A percentile compares a stretch with the other conserved stretches of the same genome.
These are phyloP conservation scores for Cornus controversa DNA, from an alignment of 148 eudicot species.

Conservation along the genomic window DNA sequence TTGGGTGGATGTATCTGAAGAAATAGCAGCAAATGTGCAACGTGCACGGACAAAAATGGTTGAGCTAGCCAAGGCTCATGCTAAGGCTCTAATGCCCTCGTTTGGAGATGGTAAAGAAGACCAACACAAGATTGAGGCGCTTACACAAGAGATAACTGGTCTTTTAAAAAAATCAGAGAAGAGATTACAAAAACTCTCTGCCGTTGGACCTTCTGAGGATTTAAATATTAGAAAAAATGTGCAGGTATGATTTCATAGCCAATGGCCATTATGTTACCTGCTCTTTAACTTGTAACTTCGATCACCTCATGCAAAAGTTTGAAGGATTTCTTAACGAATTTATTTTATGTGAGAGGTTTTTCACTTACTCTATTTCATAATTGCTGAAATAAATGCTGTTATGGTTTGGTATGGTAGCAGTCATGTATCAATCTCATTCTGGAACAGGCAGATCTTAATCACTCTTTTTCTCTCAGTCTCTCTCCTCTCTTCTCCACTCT, in stretches of 20 bases:
- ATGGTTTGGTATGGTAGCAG: background rate
- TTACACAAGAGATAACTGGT: slow-evolving; percentile 82
- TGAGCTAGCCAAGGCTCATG: slow-evolving; percentile 88
- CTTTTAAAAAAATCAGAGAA: slow-evolving; percentile 82
- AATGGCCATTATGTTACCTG: background rate
- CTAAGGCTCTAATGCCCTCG: slow-evolving; percentile 90
- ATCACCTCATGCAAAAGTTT: background rate
- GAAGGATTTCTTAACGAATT: background rate
- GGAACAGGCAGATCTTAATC: background rate
- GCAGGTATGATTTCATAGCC: slow-evolving; percentile 49
- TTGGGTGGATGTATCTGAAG: slow-evolving; percentile 98
- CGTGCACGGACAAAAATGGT: slow-evolving; percentile 72
- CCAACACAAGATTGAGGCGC: slow-evolving; percentile 74
- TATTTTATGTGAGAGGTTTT: background rate
- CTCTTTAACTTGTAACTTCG: background rate
- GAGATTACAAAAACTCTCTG: slow-evolving; percentile 76
- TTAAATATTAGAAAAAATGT: slow-evolving; percentile 88
- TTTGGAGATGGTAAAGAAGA: slow-evolving; percentile 94
- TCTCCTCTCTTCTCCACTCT: background rate
- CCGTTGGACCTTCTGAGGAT: slow-evolving; percentile 83
- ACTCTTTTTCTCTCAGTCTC: background rate
- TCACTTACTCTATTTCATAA: too few species aligned
- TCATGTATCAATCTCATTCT: background rate
- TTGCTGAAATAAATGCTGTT: background rate
- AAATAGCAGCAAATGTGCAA: slow-evolving; percentile 74